Conservation (phyloP, 2,329 filamentous ascomycete species). For the Knufia fluminis region DNA sequence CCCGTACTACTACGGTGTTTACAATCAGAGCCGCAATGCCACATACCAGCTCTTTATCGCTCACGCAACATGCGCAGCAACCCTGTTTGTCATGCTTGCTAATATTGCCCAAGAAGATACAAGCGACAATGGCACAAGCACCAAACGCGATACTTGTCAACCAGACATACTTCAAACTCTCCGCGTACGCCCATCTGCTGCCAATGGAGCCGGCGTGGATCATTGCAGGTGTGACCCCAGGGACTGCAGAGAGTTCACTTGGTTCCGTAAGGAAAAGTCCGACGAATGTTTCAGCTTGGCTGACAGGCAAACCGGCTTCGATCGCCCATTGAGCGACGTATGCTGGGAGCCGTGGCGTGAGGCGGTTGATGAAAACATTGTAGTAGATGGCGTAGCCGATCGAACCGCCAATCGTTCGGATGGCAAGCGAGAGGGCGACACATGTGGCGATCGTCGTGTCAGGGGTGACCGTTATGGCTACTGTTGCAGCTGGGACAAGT, state of each 20-base stretch:
- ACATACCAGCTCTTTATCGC: constrained; percentile 13
- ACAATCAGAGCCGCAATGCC: no score
- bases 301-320: constrained; percentile 13
- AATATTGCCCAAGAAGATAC: constrained; percentile 52
- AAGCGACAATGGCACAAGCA: constrained; percentile 44
- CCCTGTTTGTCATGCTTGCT: constrained; percentile 47
- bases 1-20: no score
- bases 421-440: constrained; percentile 10
- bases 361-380: constrained; percentile 12
- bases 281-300: constrained; percentile 9
- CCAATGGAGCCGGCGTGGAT: constrained; percentile 12
- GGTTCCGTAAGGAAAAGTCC: constrained; percentile 10
- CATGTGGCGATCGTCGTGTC: constrained; percentile 8
- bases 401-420: constrained; percentile 10
- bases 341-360: constrained; percentile 6
- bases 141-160: constrained; percentile 56
- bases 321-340: constrained; percentile 11
- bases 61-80: constrained; percentile 32
- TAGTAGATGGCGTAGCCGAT: constrained; percentile 12
- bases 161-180: constrained; percentile 53
- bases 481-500: constrained; percentile 17
- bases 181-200: constrained; percentile 37
- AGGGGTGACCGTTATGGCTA: constrained; percentile 14
- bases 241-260: constrained; percentile 1
- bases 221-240: constrained; percentile 1